Conservation (phyloP, 2,329 filamentous ascomycete species). For the Fusarium circinatum region DNA sequence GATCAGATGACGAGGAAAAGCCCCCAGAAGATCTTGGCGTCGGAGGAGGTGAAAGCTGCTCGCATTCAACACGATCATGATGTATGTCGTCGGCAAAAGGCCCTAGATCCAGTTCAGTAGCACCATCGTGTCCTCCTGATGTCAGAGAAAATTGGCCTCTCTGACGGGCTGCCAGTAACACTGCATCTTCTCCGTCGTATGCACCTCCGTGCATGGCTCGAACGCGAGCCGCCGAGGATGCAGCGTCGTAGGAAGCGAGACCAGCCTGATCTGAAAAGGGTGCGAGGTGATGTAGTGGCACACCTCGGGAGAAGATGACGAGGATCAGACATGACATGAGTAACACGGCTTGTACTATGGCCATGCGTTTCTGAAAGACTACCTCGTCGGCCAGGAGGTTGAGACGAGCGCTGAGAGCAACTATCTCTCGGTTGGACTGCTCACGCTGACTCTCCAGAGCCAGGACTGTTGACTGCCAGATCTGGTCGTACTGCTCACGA, state of each 20-base stretch:
- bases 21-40: slow-evolving; percentile 37
- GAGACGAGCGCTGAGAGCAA: slow-evolving; percentile 82
- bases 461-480: slow-evolving; percentile 95
- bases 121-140: not conserved
- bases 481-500: slow-evolving; percentile 89
- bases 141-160: slow-evolving; percentile 18
- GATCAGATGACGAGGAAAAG: slow-evolving; percentile 11
- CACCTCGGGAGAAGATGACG: slow-evolving; percentile 79
- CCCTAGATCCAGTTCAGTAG: slow-evolving; percentile 1
- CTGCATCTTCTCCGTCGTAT: slow-evolving; percentile 9
- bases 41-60: slow-evolving; percentile 44
- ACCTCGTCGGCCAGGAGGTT: slow-evolving; percentile 95
- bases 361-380: slow-evolving; percentile 87
- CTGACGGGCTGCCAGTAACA: slow-evolving; percentile 11
- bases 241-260: slow-evolving; percentile 33
- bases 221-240: slow-evolving; percentile 27
- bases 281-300: slow-evolving; percentile 50
- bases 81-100: slow-evolving; percentile 21
- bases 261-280: slow-evolving; percentile 45
- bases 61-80: slow-evolving; percentile 25
- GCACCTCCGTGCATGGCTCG: slow-evolving; percentile 28
- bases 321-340: slow-evolving; percentile 87
- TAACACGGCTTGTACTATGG: slow-evolving; percentile 88
- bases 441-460: slow-evolving; percentile 90
- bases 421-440: slow-evolving; percentile 82